phyloP scores from a whole-genome alignment of 805 yeast genomes.

The Kazachstania africana region DNA sequence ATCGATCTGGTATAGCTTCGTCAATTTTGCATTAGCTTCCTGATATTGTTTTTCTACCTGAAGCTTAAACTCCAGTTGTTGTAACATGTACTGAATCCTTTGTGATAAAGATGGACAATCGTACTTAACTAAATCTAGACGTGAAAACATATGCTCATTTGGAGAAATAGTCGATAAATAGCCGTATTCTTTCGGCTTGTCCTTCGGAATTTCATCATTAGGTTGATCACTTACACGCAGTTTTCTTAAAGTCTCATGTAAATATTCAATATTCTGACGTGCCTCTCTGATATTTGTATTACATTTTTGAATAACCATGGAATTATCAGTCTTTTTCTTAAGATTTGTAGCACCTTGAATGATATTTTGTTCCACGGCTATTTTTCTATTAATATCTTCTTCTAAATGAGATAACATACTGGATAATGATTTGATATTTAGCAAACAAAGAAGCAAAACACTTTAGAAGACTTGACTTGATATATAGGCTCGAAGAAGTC shows the following conservation, averaged over 20 bases:
- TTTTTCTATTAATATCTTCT: conserved; percentile 68
- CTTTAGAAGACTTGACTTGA: too few relatives aligned
- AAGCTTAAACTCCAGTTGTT: conserved; percentile 83
- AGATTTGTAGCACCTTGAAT: conserved; percentile 78
- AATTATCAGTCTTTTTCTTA: conserved; percentile 66
- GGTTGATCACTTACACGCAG: conserved; percentile 25
- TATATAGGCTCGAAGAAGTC: too few relatives aligned
- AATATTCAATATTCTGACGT: conserved; percentile 78
- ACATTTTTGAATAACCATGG: conserved; percentile 80
- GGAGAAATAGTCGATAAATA: conserved; percentile 30
- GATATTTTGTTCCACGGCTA: conserved; percentile 78
- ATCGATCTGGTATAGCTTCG: conserved; percentile 74
- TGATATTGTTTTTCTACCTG: conserved; percentile 90
- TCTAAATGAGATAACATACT: conserved; percentile 17
- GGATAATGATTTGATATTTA: too few relatives aligned
- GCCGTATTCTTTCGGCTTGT: conserved; percentile 14
- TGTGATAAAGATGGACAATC: conserved; percentile 94
- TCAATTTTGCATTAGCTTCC: conserved; percentile 84
- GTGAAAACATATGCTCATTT: conserved; percentile 36
- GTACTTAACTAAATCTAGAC: conserved; percentile 74
- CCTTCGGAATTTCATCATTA: conserved; percentile 1
- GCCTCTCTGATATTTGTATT: conserved; percentile 86
- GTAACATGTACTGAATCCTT: conserved; percentile 88
- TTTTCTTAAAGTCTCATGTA: conserved; percentile 64
- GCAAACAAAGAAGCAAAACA: too few relatives aligned